Evolutionary conservation across 352 stramenopile genomes (phyloP), one percentile per base, ranked within the genome.

Genomic region (Halophytophthora polymorphica): DNA sequence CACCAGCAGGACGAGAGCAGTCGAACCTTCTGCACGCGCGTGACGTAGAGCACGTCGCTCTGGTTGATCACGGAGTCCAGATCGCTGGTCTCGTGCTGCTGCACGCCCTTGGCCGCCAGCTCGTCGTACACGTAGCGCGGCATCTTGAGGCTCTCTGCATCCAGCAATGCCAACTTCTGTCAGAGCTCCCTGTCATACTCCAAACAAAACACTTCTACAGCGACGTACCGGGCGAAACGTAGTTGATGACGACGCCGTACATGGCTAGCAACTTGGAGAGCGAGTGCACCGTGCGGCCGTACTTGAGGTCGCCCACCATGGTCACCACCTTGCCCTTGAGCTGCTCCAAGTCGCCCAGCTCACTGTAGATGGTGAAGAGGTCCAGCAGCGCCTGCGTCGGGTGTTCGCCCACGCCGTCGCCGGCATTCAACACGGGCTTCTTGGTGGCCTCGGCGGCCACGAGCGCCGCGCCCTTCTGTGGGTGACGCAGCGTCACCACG

Each of bases 361-460:
- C 87, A 52, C 84, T 89, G 56, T 90, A 88, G 56, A 99, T 98
- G 31, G 96, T 99, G 75, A 98, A 99, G 22, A 98, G 59, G 71
- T 99, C 97, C 64, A 99, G 86, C 45, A 99, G 75, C 29, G 97
- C 97, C 64, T 99, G 97, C 12, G 96, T 99, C 21, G 97, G 97
- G 83, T 99, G 97, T 65, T 99, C 96, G 45, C 96, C 97, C 7
- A 97, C 81, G 25, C 97, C 97, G 69, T 99, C 97, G 8, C 76
- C 89, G 31, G 90, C 90, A 73, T 98, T 99, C 3, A 99, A 66
- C 31, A 98, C 83, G 13, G 94, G 96, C 56, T 98, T 98, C 19
- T 65, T 60, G n/a, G 72, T 95, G 6, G 83, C 77, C 6, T 57
- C 65, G 2, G 92, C 83, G 13, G 88, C 91, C 19, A 88, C 62